These are phyloP conservation scores for Pezicula carpinea DNA, from an alignment of 2,329 filamentous ascomycete species.

Conservation along the genomic window DNA sequence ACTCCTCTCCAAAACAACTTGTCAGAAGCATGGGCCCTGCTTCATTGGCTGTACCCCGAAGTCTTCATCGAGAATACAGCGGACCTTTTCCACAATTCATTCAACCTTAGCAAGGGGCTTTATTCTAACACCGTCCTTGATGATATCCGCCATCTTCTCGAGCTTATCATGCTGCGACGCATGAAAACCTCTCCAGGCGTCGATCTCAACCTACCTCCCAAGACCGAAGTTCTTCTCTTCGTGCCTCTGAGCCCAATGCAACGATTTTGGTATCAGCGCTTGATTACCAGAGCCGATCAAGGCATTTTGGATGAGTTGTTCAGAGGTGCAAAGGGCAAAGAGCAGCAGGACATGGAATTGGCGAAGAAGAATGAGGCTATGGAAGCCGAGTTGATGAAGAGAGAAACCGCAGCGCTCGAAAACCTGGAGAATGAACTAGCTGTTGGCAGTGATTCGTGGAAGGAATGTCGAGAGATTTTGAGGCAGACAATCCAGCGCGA, in stretches of 20 bases:
- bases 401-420: slow-evolving; percentile 29
- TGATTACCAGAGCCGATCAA: slow-evolving; percentile 50
- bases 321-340: slow-evolving; percentile 38
- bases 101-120: slow-evolving; percentile 49
- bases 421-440: slow-evolving; percentile 27
- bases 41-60: slow-evolving; percentile 55
- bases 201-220: slow-evolving; percentile 49
- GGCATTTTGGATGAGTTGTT: slow-evolving; percentile 49
- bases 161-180: slow-evolving; percentile 53
- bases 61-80: slow-evolving; percentile 48
- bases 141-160: slow-evolving; percentile 44
- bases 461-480: slow-evolving; percentile 39
- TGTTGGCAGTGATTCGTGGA: slow-evolving; percentile 37
- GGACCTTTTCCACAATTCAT: slow-evolving; percentile 48
- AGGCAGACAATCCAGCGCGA: slow-evolving; percentile 34
- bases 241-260: slow-evolving; percentile 55
- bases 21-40: slow-evolving; percentile 50
- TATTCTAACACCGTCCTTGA: slow-evolving; percentile 49
- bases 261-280: slow-evolving; percentile 50
- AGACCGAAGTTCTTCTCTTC: slow-evolving; percentile 52
- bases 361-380: slow-evolving; percentile 32
- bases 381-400: slow-evolving; percentile 21
- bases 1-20: slow-evolving; percentile 58
- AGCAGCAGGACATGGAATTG: slow-evolving; percentile 30
- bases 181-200: slow-evolving; percentile 52